Evolutionary conservation across 108 stramenopile species (phyloP).

Genomic region (Parietichytrium sp.): DNA sequence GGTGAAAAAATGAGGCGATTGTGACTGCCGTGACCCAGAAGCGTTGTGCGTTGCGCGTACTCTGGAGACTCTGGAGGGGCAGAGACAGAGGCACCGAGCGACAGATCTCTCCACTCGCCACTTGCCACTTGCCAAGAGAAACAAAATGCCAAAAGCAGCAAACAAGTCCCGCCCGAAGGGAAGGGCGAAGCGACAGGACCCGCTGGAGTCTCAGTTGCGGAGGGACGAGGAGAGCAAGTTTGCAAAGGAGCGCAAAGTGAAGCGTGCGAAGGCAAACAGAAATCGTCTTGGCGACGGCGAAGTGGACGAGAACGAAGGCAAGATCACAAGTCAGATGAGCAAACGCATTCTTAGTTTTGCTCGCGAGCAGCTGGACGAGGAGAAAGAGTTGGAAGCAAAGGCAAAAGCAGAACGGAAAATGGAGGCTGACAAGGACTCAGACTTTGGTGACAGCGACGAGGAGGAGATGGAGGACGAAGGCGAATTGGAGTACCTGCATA

Average conservation of each 20-base stretch:
- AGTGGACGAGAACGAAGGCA: background rate
- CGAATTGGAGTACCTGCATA: constrained; percentile 55
- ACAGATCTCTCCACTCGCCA: too few relatives aligned
- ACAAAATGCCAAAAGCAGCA: too few relatives aligned
- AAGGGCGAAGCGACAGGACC: background rate
- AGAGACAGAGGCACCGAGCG: too few relatives aligned
- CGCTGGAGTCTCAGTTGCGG: background rate
- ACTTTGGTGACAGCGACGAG: constrained; percentile 62
- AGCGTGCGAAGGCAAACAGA: background rate
- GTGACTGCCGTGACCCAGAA: too few relatives aligned
- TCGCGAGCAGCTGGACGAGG: constrained; percentile 37
- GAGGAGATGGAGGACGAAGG: constrained; percentile 65
- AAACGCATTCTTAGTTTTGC: constrained; percentile 11
- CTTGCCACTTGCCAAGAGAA: too few relatives aligned
- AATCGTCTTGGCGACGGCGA: background rate
- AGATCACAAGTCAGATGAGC: background rate
- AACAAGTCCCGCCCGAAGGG: too few relatives aligned
- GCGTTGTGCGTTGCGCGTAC: too few relatives aligned
- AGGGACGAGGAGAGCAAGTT: background rate
- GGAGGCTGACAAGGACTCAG: constrained; percentile 13
- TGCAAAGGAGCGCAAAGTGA: background rate
- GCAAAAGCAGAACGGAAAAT: background rate
- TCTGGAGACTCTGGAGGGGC: too few relatives aligned
- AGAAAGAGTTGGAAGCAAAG: constrained; percentile 5
- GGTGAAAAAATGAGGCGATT: too few relatives aligned